Percentiles rank a stretch among this genome's conserved stretches.
These are phyloP conservation scores for Rhizopogon vinicolor DNA, from an alignment of 768 basidiomycete species.

Conservation along the genomic window DNA sequence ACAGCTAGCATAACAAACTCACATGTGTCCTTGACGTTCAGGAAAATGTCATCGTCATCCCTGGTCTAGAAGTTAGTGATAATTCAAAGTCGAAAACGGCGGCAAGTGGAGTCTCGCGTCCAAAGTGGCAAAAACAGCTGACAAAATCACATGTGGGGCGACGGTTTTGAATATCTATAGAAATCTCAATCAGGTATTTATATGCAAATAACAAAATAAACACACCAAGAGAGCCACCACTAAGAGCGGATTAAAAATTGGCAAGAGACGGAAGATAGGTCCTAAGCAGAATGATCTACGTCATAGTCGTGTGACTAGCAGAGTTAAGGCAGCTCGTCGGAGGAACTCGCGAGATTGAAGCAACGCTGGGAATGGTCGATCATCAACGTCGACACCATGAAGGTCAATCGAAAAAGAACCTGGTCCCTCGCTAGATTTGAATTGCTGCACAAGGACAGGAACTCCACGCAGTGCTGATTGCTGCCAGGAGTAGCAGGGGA, in stretches of 20 bases:
- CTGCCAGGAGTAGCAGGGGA: constrained; percentile 77
- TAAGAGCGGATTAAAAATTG: constrained; percentile 80
- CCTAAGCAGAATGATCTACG: constrained; percentile 80
- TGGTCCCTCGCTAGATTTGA: background rate
- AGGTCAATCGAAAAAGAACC: background rate
- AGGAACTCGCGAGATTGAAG: constrained; percentile 73
- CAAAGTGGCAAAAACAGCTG: constrained; percentile 62
- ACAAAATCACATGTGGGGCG: constrained; percentile 73
- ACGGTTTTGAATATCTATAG: constrained; percentile 76
- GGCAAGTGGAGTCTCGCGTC: constrained; percentile 66
- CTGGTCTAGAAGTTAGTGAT: constrained; percentile 29
- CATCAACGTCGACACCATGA: background rate
- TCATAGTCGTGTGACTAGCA: background rate
- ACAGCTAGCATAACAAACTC: constrained; percentile 6
- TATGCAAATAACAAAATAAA: background rate
- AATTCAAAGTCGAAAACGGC: constrained; percentile 35
- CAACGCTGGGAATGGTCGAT: constrained; percentile 43
- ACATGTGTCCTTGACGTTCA: constrained; percentile 79
- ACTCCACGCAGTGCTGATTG: constrained; percentile 34
- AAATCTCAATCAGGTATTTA: constrained; percentile 2
- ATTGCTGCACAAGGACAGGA: constrained; percentile 8
- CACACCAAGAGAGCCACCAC: constrained; percentile 69
- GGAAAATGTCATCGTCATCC: constrained; percentile 85
- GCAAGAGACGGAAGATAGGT: constrained; percentile 82
- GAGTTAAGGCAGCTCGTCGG: background rate